phyloP scores from a whole-genome alignment of 768 basidiomycete genomes.

The Auricularia sp. region DNA sequence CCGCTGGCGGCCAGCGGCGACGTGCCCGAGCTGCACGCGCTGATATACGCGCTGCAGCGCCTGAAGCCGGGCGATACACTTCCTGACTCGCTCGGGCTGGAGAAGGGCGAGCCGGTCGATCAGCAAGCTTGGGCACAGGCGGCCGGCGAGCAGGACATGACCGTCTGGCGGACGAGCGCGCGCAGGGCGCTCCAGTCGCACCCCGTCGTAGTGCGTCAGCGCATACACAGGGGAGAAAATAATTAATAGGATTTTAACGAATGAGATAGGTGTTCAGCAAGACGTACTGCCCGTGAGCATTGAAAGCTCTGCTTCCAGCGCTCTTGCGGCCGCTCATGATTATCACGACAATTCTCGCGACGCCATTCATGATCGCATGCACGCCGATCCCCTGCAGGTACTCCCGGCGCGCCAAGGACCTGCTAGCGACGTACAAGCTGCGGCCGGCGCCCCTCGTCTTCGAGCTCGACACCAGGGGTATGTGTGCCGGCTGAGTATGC shows the following conservation, averaged over 20 bases:
- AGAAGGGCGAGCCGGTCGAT: not conserved
- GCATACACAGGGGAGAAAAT: not conserved
- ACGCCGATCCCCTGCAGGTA: conserved; percentile 27
- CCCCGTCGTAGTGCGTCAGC: conserved; percentile 52
- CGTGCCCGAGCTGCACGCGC: not conserved
- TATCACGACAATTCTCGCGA: not conserved
- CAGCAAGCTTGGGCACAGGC: conserved; percentile 39
- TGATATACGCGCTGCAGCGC: not conserved
- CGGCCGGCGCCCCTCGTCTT: conserved; percentile 56
- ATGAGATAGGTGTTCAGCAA: conserved; percentile 14
- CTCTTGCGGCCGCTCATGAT: not conserved
- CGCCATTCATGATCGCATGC: conserved; percentile 2
- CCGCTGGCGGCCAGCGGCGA: not conserved
- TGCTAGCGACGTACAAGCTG: conserved; percentile 51
- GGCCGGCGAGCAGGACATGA: conserved; percentile 19
- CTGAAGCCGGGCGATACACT: not conserved
- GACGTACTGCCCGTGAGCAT: conserved; percentile 73
- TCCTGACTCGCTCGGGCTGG: not conserved
- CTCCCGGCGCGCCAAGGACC: conserved; percentile 49
- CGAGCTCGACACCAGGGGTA: conserved; percentile 67
- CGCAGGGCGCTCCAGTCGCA: conserved; percentile 34
- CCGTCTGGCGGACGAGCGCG: conserved; percentile 37
- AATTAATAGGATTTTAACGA: not conserved
- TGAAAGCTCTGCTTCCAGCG: conserved; percentile 21
- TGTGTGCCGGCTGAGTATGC: conserved; percentile 9